phyloP scores from a whole-genome alignment of 2,329 filamentous ascomycete species.

The Corinectria fuckeliana region DNA sequence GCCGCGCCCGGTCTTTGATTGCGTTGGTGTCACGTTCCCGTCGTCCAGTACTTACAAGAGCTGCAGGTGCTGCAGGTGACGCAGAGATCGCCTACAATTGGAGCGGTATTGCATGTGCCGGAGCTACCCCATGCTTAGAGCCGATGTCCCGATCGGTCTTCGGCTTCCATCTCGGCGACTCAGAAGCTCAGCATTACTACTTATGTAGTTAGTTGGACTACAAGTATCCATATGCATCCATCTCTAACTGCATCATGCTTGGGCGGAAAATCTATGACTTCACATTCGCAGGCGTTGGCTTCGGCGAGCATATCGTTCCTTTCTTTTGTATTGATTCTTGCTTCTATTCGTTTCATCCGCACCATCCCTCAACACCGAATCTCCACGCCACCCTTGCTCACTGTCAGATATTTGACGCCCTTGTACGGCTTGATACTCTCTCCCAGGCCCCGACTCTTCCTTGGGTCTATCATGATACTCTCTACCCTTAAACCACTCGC shows the following conservation, averaged over 20 bases:
- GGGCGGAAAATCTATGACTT: too few relatives aligned
- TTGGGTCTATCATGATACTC: constrained; percentile 72
- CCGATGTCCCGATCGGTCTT: constrained; percentile 36
- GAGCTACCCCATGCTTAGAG: constrained; percentile 33
- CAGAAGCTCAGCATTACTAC: constrained; percentile 17
- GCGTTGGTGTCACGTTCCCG: constrained; percentile 17
- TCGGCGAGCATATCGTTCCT: background rate
- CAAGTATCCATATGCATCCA: too few relatives aligned
- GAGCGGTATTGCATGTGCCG: constrained; percentile 10
- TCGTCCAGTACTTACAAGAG: constrained; percentile 3
- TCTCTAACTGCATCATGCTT: too few relatives aligned
- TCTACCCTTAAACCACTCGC: constrained; percentile 72
- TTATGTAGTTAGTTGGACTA: too few relatives aligned
- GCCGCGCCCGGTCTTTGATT: constrained; percentile 26
- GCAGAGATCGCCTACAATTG: constrained; percentile 1
- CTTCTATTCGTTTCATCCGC: background rate
- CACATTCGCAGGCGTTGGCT: too few relatives aligned
- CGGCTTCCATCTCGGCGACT: constrained; percentile 35
- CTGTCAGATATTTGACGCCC: constrained; percentile 94
- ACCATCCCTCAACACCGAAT: constrained; percentile 57
- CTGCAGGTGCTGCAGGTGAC: constrained; percentile 17
- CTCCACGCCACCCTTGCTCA: constrained; percentile 70
- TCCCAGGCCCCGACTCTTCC: constrained; percentile 83
- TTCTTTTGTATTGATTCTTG: constrained; percentile 8
- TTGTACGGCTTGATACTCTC: constrained; percentile 95